These are phyloP conservation scores for Candolleomyces aberdarensis DNA, from an alignment of 768 basidiomycete species.

Conservation along the genomic window DNA sequence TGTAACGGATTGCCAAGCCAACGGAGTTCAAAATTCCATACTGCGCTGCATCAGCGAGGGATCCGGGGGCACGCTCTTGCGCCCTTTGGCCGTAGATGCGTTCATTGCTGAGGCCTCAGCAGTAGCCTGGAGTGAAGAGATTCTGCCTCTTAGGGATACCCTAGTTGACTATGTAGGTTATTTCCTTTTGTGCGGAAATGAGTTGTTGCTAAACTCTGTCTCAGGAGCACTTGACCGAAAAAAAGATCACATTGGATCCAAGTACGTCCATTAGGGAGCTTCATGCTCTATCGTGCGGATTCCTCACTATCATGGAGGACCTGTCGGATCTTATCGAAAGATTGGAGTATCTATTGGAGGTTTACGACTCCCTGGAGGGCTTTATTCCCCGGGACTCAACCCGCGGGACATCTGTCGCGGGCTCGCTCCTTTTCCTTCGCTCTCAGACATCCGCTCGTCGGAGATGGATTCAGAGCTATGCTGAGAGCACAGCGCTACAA, in stretches of 20 bases:
- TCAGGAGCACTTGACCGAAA: constrained; percentile 1
- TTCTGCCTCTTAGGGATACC: not conserved
- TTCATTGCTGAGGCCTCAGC: constrained; percentile 8
- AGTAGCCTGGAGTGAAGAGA: not conserved
- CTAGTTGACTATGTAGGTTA: constrained; percentile 7
- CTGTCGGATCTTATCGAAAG: constrained; percentile 9
- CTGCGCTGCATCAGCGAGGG: not conserved
- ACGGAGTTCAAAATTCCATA: not conserved
- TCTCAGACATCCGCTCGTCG: constrained; percentile 7
- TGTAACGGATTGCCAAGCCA: not conserved
- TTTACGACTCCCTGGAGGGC: not conserved
- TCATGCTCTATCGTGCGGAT: constrained; percentile 6
- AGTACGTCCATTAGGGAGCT: constrained; percentile 7
- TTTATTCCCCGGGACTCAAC: not conserved
- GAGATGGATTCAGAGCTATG: constrained; percentile 17
- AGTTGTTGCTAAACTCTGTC: not conserved
- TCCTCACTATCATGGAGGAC: constrained; percentile 6
- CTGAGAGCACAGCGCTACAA: constrained; percentile 17
- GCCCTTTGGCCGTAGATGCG: constrained; percentile 12
- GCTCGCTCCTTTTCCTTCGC: constrained; percentile 10
- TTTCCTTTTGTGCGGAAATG: too few species aligned
- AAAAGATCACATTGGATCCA: not conserved
- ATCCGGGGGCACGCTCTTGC: not conserved
- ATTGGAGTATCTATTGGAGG: constrained; percentile 5
- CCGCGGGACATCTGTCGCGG: not conserved